Evolutionary conservation across 345 rosid species (phyloP).

Genomic region (Gossypium sturtianum): DNA sequence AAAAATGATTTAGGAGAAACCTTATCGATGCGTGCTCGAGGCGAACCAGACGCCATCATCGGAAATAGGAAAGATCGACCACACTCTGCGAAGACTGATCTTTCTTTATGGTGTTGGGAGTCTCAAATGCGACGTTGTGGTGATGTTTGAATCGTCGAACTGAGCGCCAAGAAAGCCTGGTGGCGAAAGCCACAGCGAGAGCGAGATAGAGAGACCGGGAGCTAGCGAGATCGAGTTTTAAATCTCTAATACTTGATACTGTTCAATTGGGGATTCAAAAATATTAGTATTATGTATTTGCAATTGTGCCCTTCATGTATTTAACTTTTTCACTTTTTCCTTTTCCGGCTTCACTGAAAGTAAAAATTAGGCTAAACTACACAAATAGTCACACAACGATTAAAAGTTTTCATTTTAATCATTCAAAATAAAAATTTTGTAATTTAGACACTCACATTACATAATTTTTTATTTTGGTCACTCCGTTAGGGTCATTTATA

Average conservation of each 20-base stretch:
- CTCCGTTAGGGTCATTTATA: too few relatives aligned
- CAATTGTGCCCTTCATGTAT: not conserved
- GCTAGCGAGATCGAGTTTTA: not conserved
- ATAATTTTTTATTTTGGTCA: too few relatives aligned
- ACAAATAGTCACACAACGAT: too few relatives aligned
- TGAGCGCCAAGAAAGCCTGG: conserved; percentile 11
- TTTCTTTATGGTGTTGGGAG: conserved; percentile 10
- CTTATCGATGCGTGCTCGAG: conserved; percentile 62
- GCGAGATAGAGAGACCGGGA: not conserved
- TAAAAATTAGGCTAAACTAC: too few relatives aligned
- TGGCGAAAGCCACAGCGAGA: not conserved
- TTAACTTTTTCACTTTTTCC: not conserved
- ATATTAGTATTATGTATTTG: not conserved
- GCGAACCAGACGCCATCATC: conserved; percentile 61
- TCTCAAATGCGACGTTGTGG: conserved; percentile 6
- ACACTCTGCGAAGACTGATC: conserved; percentile 30
- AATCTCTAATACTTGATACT: not conserved
- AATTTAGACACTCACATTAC: too few relatives aligned
- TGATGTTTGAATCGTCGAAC: conserved; percentile 5
- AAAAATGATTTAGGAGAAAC: conserved; percentile 22
- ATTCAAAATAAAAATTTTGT: too few relatives aligned
- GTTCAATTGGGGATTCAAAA: not conserved
- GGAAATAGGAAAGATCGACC: conserved; percentile 17
- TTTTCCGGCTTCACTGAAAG: not conserved
- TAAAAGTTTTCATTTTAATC: too few relatives aligned